Percentiles rank a stretch among this genome's conserved stretches.
These are phyloP conservation scores for Gossypium longicalyx DNA, from an alignment of 345 rosid species.

Conservation along the genomic window DNA sequence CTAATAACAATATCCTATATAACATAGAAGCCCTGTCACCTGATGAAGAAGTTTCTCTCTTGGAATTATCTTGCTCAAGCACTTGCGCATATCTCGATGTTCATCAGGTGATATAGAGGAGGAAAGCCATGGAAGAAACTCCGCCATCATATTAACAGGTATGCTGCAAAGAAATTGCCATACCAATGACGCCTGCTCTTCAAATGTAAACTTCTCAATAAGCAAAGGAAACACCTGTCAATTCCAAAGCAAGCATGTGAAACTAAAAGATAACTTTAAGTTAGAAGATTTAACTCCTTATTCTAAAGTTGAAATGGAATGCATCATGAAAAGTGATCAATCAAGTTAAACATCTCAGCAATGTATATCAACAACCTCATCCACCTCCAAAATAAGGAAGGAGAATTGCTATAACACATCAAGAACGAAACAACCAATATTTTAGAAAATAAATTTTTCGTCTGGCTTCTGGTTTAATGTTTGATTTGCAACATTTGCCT, in stretches of 20 bases:
- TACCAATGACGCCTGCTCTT: conserved; percentile 75
- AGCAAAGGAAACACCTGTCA: conserved; percentile 72
- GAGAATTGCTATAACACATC: not conserved
- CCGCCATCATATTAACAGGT: conserved; percentile 72
- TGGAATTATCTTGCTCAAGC: conserved; percentile 65
- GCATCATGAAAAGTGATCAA: not conserved
- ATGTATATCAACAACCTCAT: not conserved
- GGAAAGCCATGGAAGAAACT: conserved; percentile 81
- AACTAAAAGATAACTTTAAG: conserved; percentile 13
- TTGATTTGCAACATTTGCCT: conserved; percentile 7
- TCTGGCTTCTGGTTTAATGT: conserved; percentile 4
- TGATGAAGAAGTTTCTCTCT: conserved; percentile 58
- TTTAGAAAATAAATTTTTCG: not conserved
- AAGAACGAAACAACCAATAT: not conserved
- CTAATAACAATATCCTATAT: not conserved
- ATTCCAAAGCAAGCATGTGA: conserved; percentile 19
- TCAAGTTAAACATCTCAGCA: not conserved
- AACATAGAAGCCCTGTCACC: conserved; percentile 35
- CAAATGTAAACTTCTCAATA: conserved; percentile 63
- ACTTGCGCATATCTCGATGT: conserved; percentile 49
- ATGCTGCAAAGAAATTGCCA: conserved; percentile 89
- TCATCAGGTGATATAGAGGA: conserved; percentile 69
- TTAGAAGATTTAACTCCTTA: conserved; percentile 2
- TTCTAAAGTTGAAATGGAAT: not conserved
- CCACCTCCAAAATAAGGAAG: conserved; percentile 1